Conservation (phyloP, 495 filamentous ascomycete species). For the Achaetomiella virescens region DNA sequence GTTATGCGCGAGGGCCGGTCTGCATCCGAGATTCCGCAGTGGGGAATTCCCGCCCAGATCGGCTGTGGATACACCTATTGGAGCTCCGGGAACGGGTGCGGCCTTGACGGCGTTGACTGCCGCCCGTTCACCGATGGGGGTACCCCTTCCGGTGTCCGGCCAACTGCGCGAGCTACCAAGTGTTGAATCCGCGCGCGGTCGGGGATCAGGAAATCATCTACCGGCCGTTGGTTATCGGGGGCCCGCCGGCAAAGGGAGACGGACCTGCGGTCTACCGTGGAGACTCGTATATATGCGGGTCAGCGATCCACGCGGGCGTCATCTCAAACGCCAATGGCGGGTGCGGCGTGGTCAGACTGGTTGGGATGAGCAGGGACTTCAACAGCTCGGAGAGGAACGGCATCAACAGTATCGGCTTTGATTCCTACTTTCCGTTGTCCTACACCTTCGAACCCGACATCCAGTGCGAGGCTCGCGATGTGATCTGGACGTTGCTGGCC, state of each 20-base stretch:
- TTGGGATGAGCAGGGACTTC: slow-evolving; percentile 10
- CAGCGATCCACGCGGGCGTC: slow-evolving; percentile 72
- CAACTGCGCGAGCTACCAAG: slow-evolving; percentile 58
- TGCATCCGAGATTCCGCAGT: slow-evolving; percentile 61
- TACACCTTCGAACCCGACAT: slow-evolving; percentile 54
- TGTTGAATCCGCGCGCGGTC: slow-evolving; percentile 67
- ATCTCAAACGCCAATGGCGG: slow-evolving; percentile 63
- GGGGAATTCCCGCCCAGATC: slow-evolving; percentile 58
- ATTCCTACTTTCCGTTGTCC: slow-evolving; percentile 50
- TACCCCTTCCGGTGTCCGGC: slow-evolving; percentile 77
- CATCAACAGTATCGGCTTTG: slow-evolving; percentile 17
- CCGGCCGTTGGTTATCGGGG: slow-evolving; percentile 66
- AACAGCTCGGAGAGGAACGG: slow-evolving; percentile 16
- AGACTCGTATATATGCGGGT: slow-evolving; percentile 76
- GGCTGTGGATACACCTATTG: slow-evolving; percentile 63
- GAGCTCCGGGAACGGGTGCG: slow-evolving; percentile 66
- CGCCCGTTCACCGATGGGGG: slow-evolving; percentile 68
- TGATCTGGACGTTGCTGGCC: slow-evolving; percentile 47
- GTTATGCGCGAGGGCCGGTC: slow-evolving; percentile 59
- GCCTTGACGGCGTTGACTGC: slow-evolving; percentile 71
- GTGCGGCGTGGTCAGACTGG: slow-evolving; percentile 43
- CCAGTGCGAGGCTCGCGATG: slow-evolving; percentile 40
- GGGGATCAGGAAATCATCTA: slow-evolving; percentile 69
- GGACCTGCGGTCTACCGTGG: slow-evolving; percentile 59
- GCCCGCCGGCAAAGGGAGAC: slow-evolving; percentile 46